These are phyloP conservation scores for Aspergillus oerlinghausenensis DNA, from an alignment of 2,329 filamentous ascomycete species.

Conservation along the genomic window DNA sequence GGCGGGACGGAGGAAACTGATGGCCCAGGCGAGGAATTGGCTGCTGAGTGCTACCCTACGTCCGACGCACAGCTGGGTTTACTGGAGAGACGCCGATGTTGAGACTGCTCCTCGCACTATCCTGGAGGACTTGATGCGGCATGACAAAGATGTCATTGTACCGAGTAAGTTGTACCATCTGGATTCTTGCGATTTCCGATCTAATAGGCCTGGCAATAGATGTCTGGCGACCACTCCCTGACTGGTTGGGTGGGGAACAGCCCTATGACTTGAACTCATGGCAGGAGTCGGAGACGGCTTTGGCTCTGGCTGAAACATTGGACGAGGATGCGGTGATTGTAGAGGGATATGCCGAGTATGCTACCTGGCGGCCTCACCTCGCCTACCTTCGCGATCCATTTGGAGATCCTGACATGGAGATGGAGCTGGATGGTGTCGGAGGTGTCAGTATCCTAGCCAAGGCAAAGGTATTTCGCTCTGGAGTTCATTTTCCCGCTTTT, in stretches of 20 bases:
- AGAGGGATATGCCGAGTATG: slow-evolving; percentile 97
- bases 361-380: slow-evolving; percentile 94
- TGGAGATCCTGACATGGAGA: slow-evolving; percentile 97
- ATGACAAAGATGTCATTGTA: slow-evolving; percentile 98
- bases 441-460: slow-evolving; percentile 97
- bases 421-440: slow-evolving; percentile 97
- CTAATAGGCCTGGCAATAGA: slow-evolving; percentile 50
- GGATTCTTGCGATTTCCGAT: slow-evolving; percentile 2
- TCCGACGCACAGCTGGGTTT: slow-evolving; percentile 97
- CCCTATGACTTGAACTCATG: slow-evolving; percentile 98
- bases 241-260: slow-evolving; percentile 98
- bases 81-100: slow-evolving; percentile 98
- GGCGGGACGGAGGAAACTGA: slow-evolving; percentile 86
- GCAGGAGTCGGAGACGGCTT: slow-evolving; percentile 96
- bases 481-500: slow-evolving; percentile 96
- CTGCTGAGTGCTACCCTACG: slow-evolving; percentile 85
- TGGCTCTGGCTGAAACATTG: slow-evolving; percentile 87
- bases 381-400: slow-evolving; percentile 96
- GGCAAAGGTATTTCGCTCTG: slow-evolving; percentile 87
- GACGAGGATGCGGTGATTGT: slow-evolving; percentile 99
- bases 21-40: slow-evolving; percentile 98
- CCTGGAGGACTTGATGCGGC: slow-evolving; percentile 93
- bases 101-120: slow-evolving; percentile 97
- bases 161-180: slow-evolving; percentile 67
- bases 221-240: slow-evolving; percentile 96